These are phyloP conservation scores for Dendrobium nobile DNA, from an alignment of 106 monocot species.

Conservation along the genomic window DNA sequence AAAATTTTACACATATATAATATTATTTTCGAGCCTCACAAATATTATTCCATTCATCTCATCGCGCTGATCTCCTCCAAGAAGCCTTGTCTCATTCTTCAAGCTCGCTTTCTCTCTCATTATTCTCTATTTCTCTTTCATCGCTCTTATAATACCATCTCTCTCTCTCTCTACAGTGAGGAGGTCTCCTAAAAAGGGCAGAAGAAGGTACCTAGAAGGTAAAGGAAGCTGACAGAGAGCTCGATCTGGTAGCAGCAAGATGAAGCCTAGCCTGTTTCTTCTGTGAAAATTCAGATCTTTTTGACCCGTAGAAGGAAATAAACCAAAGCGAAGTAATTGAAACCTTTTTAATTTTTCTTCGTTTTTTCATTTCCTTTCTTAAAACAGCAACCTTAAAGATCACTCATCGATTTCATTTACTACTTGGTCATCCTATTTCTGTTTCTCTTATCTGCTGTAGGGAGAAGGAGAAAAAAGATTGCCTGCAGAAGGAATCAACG, in stretches of 20 bases:
- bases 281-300: background rate
- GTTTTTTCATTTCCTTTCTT: background rate
- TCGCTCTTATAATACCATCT: background rate
- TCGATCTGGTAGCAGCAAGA: background rate
- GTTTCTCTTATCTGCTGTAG: background rate
- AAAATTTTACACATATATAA: too few species aligned
- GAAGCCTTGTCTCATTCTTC: background rate
- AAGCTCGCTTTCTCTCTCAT: background rate
- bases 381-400: background rate
- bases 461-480: background rate
- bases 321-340: background rate
- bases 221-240: background rate
- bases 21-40: background rate
- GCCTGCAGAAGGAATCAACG: too few species aligned
- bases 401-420: constrained; percentile 1
- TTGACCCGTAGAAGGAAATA: background rate
- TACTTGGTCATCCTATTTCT: background rate
- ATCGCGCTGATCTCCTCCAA: background rate
- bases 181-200: background rate
- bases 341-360: background rate
- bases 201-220: background rate
- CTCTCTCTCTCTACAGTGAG: background rate
- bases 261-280: background rate
- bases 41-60: background rate
- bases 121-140: background rate